These are phyloP conservation scores for Herpetomonas tarakana DNA, from an alignment of 208 protist genomes.

Conservation along the genomic window DNA sequence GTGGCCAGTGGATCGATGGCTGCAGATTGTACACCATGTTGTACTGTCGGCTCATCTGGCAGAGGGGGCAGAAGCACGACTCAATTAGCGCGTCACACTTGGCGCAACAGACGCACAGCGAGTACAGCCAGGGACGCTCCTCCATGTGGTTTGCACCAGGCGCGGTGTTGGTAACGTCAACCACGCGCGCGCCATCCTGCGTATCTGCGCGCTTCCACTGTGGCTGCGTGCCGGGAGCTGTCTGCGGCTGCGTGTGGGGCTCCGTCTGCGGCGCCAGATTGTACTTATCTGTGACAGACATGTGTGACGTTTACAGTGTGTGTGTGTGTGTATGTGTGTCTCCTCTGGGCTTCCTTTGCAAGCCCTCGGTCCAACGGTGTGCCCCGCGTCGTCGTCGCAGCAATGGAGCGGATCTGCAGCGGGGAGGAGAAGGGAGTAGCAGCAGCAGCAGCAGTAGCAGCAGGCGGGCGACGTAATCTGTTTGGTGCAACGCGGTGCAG, in stretches of 20 bases:
- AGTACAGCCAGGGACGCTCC: slow-evolving; percentile 8
- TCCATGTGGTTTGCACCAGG: background rate
- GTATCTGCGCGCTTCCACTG: background rate
- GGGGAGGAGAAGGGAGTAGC: too few relatives aligned
- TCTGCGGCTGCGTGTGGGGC: too few relatives aligned
- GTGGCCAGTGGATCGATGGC: slow-evolving; percentile 11
- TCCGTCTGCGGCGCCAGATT: background rate
- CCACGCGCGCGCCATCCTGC: slow-evolving; percentile 6
- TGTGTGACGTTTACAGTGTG: too few relatives aligned
- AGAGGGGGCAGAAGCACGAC: slow-evolving; percentile 14
- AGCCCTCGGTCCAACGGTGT: too few relatives aligned
- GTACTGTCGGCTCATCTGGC: slow-evolving; percentile 18
- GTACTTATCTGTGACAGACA: background rate
- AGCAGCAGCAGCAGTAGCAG: too few relatives aligned
- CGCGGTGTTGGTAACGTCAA: slow-evolving; percentile 2
- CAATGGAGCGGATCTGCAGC: too few relatives aligned
- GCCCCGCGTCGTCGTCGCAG: too few relatives aligned
- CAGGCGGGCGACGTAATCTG: too few relatives aligned
- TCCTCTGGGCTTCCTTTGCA: too few relatives aligned
- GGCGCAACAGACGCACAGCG: slow-evolving; percentile 7
- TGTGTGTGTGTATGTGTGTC: too few relatives aligned
- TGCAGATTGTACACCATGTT: slow-evolving; percentile 16
- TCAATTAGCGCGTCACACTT: slow-evolving; percentile 12
- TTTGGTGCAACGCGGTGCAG: too few relatives aligned
- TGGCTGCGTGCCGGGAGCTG: background rate